Evolutionary conservation across 306 rosid species (phyloP), one percentile per base, ranked within the genome.

Genomic region (Cucurbita argyrosperma): DNA sequence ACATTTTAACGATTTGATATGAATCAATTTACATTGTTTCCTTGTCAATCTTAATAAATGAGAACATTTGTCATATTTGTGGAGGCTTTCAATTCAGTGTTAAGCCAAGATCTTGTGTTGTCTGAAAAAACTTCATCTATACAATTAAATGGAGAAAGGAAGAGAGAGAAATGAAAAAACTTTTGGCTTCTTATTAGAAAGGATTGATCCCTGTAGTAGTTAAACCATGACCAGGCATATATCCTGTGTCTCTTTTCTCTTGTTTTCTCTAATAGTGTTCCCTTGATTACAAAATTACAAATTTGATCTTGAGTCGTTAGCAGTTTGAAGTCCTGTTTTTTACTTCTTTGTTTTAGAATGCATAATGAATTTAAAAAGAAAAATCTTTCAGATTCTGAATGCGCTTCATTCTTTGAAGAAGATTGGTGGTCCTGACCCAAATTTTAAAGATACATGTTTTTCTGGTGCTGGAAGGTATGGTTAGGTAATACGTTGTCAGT

Each of bases 351-450:
- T 37, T 40, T 49, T 37, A 49, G 45, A 23, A 69, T 26, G 54
- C 35, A 30, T 30, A 3, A 30, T 30, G 35, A 30, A 30, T 30
- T 30, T 30, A 30, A 30, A 30, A 30, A 2, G 35, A 30, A 30
- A 71, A 71, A 30, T 78, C 59, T 16, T 72, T 80, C 87, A 95
- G 99, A 83, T 95, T 37, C 77, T 78, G 88, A 81, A 86, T 83
- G 96, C 88, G 80, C 88, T 80, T 63, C 80, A 80, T 51, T 84
- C 89, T 46, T 84, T 91, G 75, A 78, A 82, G 84, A 83, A 76
- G 79, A 88, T 89, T 66, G 78, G 10, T 74, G 99, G 99, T 72
- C 96, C 99, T 76, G 99, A 95, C 78, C 99, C 96, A 79, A 85
- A 83, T 72, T 95, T 80, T 76, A 84, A 87, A 1, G 99, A 95